Conservation (phyloP, 1,284 basidiomycete species). For the Boletus smithii region DNA sequence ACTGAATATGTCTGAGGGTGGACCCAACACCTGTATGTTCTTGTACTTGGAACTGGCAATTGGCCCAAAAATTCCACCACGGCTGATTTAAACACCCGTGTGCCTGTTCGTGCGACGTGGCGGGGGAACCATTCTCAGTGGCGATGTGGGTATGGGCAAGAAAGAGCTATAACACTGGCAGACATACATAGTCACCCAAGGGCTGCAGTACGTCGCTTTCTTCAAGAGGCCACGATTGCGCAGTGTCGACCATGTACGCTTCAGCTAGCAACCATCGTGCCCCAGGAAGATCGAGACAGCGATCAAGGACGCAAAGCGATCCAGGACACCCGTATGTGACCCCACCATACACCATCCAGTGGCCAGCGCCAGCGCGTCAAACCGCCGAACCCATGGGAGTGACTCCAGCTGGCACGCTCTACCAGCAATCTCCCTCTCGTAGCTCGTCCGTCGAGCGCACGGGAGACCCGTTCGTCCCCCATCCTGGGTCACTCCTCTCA, state of each 20-base stretch:
- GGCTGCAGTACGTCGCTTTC: not conserved
- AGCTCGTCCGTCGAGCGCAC: conserved; percentile 23
- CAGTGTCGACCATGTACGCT: conserved; percentile 15
- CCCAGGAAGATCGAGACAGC: conserved; percentile 14
- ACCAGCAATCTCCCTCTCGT: conserved; percentile 17
- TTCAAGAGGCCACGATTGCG: not conserved
- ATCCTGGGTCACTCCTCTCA: conserved; percentile 7
- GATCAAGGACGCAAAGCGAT: conserved; percentile 25
- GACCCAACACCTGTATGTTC: not conserved
- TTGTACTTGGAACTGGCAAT: conserved; percentile 1
- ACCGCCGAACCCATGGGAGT: conserved; percentile 14
- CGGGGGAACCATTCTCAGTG: not conserved
- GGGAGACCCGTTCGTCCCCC: conserved; percentile 13
- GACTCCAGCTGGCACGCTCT: not conserved
- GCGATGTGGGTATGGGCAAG: not conserved
- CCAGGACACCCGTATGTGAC: conserved; percentile 20
- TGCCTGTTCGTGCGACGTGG: not conserved
- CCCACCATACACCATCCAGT: conserved; percentile 24
- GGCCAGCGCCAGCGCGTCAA: conserved; percentile 29
- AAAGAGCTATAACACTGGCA: not conserved
- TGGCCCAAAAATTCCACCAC: not conserved
- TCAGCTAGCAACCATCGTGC: conserved; percentile 10
- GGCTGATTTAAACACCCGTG: not conserved
- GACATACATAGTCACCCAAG: not conserved
- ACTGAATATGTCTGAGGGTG: too few relatives aligned